A percentile compares a stretch with the other conserved stretches of the same genome.
These are phyloP conservation scores for Eleusine coracana DNA, from an alignment of 176 grass and related monocot genomes.

Conservation along the genomic window DNA sequence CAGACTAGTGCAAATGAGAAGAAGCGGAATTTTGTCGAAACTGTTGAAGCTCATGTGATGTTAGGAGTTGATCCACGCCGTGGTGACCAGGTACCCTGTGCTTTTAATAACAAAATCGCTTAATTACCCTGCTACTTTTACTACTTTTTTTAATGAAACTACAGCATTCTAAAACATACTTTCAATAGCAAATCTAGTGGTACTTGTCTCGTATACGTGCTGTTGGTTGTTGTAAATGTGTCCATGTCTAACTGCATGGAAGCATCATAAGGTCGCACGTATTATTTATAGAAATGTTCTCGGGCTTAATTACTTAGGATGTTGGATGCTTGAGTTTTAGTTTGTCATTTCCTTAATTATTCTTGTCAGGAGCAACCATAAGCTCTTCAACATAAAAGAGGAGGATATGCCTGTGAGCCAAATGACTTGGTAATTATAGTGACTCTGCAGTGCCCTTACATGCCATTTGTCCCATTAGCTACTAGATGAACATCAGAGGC, in stretches of 20 bases:
- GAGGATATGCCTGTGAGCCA: neutral
- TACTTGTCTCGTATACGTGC: neutral
- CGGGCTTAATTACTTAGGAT: neutral
- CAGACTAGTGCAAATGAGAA: constrained; percentile 74
- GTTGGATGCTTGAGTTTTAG: neutral
- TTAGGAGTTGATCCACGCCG: constrained; percentile 96
- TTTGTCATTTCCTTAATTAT: neutral
- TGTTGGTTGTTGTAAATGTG: neutral
- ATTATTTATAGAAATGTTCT: constrained; percentile 16
- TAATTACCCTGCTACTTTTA: neutral
- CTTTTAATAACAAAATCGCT: neutral
- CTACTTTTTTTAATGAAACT: neutral
- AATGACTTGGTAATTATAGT: neutral
- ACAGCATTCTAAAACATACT: neutral
- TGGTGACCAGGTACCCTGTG: constrained; percentile 72
- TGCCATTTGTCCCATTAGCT: neutral
- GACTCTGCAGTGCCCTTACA: neutral
- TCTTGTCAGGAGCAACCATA: neutral
- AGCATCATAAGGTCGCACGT: neutral
- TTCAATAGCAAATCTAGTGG: neutral
- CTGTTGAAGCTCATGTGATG: constrained; percentile 94
- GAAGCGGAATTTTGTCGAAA: constrained; percentile 77
- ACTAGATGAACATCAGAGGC: neutral
- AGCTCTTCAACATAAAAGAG: neutral
- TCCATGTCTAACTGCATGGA: neutral